Base-by-base conservation (phyloP, 306 rosid genomes). In the Albizia julibrissin region DNA sequence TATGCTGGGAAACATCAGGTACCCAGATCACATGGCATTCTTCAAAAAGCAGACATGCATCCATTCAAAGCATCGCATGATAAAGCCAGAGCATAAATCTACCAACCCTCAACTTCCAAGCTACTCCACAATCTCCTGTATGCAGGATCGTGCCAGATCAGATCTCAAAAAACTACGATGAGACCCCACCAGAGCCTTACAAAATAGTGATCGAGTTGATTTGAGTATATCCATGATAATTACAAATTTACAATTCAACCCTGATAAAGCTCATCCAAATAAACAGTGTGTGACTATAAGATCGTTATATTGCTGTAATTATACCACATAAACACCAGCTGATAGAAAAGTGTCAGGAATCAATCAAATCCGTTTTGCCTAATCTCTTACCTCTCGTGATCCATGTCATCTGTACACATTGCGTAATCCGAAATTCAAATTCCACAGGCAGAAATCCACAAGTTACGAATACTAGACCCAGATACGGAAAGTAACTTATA, bases 311-410 rank as follows among this genome's bases (percentile, higher is more conserved):
- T 22, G 11, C 47, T 47, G 69, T 79, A 79, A 75, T 80, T 73
- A 6, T 19, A 72, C 56, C 76, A 69, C 24, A 66, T 70, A 46
- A 77, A 54, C 56, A 40, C 58, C 26, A 27, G 77, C 31, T 11
- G 67, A 83, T 42, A 59, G 81, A 81, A 87, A 87, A 62, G 77
- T 69, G 77, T 81, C 86, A 64, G 47, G 75, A 39, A 21, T 68
- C 46, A 43, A 43, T 61, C 18, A 40, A 74, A 42, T 64, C 56
- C 74, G 65, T 75, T 87, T 69, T 34, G 66, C 77, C 86, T 62
- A 84, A 61, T 74, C 29, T 22, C 67, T 69, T 81, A 50, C 77
- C 29, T 22, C 67, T 68, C 33, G 72, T 21, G 71, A 69, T 50
- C 62, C 69, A 29, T 24, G 58, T 21, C 71, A 69, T 61, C 52